Conservation (phyloP, 2,329 filamentous ascomycete species). For the Trichoderma koningiopsis region DNA sequence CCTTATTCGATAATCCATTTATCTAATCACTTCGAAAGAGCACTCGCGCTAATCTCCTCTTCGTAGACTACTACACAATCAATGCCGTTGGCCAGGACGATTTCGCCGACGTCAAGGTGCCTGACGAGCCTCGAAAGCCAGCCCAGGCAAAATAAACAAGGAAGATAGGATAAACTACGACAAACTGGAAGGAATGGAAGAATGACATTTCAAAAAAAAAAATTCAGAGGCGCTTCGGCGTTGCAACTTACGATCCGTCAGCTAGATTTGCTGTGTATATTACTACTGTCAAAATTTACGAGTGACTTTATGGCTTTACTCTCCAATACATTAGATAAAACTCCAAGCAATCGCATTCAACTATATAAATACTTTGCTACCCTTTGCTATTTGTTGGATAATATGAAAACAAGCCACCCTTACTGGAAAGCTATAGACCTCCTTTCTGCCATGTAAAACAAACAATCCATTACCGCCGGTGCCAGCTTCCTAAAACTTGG, state of each 20-base stretch:
- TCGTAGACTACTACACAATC: conserved; percentile 64
- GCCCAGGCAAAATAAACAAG: conserved; percentile 39
- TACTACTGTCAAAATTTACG: neutral
- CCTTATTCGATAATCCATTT: conserved; percentile 31
- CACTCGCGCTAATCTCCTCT: neutral
- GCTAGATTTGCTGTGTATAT: conserved; percentile 20
- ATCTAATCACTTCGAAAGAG: neutral
- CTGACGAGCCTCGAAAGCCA: conserved; percentile 65
- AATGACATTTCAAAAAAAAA: neutral
- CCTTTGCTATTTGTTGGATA: neutral
- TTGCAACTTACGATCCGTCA: conserved; percentile 12
- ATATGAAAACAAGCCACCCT: conserved; percentile 19
- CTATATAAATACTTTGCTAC: conserved; percentile 2
- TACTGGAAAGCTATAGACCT: conserved; percentile 16
- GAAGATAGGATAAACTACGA: neutral
- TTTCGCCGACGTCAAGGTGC: conserved; percentile 92
- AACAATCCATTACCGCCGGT: conserved; percentile 15
- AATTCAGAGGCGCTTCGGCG: conserved; percentile 6
- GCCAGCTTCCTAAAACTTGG: conserved; percentile 15
- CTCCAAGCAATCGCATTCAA: conserved; percentile 15
- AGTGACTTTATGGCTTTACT: neutral
- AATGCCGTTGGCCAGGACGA: conserved; percentile 91
- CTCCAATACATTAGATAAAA: neutral
- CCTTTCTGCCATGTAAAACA: conserved; percentile 22
- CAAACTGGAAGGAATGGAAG: neutral